Base-by-base conservation (phyloP, 1,284 basidiomycete species). In the Trametes hirsuta region DNA sequence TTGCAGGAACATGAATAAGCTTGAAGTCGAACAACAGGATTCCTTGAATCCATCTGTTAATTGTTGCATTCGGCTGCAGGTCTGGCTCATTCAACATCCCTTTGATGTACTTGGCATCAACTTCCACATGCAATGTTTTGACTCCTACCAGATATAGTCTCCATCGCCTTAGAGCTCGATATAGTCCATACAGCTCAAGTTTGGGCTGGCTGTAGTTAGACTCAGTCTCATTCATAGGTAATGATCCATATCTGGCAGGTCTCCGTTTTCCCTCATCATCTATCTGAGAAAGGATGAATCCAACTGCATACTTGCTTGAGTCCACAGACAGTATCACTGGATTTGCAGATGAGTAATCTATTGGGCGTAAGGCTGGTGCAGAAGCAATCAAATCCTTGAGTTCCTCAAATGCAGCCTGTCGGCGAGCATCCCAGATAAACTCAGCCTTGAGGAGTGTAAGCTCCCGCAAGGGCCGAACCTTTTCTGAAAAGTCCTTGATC, bases 31-130 rank as follows among this genome's bases (percentile, higher is more conserved):
- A 80, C 14, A 76, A 60, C 0, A 76, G 47, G 10, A 79, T 76
- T 0, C 61, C 71, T 9, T 70, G 67, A 47, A 79, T 78, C 77
- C 78, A 80, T 11, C 73, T 50, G 47, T 79, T 79, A 11, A 79
- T 75, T 0, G 72, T 68, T 0, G 75, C 75, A 51, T 74, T 77
- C 0, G 77, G 76, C 6, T 72, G 71, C 4, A 77, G 58, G 47
- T 75, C 74, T 0, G 75, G 77, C 21, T 75, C 69, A 15, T 70
- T 71, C 1, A 78, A 48, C 77, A 79, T 79, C 0, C 76, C 77
- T 44, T 72, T 70, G 24, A 80, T 73, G 47, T 74, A 77, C 21
- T 69, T 70, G 0, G 77, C 74, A 50, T 79, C 75, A 0, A 73
- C 69, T 60, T 79, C 76, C 0, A 79, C 68, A 75, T 76, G 24